These are phyloP conservation scores for Xerocomus spinulosus DNA, from an alignment of 768 basidiomycete genomes.

Conservation along the genomic window DNA sequence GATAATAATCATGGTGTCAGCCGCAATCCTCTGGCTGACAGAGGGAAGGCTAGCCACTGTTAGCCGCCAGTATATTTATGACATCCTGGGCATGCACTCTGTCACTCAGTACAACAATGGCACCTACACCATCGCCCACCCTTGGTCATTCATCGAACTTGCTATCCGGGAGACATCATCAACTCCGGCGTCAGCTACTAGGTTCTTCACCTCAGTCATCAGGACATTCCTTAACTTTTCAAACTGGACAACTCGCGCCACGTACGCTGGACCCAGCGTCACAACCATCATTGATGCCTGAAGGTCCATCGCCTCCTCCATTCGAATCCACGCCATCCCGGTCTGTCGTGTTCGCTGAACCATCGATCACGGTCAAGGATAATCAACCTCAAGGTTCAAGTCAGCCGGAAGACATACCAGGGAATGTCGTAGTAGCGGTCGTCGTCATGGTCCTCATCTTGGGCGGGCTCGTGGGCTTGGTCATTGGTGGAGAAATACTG, in stretches of 20 bases:
- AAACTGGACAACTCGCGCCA: not conserved
- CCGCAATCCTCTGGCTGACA: slow-evolving; percentile 20
- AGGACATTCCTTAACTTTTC: not conserved
- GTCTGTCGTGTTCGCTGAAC: slow-evolving; percentile 1
- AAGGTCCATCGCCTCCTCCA: slow-evolving; percentile 1
- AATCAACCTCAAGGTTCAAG: slow-evolving; percentile 2
- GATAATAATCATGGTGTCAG: slow-evolving; percentile 11
- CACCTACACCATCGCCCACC: slow-evolving; percentile 14
- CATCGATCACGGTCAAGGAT: slow-evolving; percentile 1
- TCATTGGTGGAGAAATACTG: slow-evolving; percentile 25
- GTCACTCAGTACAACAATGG: slow-evolving; percentile 15
- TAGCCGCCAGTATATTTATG: slow-evolving; percentile 29
- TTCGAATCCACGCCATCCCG: slow-evolving; percentile 4
- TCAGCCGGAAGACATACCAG: slow-evolving; percentile 11
- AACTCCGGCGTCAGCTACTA: slow-evolving; percentile 14
- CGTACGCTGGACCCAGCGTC: slow-evolving; percentile 4
- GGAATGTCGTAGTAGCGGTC: slow-evolving; percentile 20
- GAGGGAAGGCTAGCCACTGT: slow-evolving; percentile 6
- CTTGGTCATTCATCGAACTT: slow-evolving; percentile 1
- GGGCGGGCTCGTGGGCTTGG: slow-evolving; percentile 24
- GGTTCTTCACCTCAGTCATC: slow-evolving; percentile 3
- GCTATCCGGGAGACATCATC: slow-evolving; percentile 6
- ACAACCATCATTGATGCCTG: slow-evolving; percentile 8
- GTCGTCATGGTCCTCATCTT: slow-evolving; percentile 25
- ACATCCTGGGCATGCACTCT: not conserved